Conservation (phyloP, 495 filamentous ascomycete species). For the Neurospora sublineolata region DNA sequence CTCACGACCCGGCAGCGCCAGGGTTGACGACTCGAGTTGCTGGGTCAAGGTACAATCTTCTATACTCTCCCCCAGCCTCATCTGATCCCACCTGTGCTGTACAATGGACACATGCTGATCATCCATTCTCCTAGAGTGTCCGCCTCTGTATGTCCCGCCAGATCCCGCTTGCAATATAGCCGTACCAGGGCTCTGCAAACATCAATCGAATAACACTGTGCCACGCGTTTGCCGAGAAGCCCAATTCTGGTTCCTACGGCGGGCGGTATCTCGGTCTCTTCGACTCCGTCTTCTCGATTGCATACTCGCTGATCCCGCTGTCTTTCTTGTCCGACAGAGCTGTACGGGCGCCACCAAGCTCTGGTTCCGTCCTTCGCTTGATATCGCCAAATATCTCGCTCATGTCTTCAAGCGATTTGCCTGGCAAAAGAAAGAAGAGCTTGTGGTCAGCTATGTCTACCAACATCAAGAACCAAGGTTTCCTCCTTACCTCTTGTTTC, state of each 20-base stretch:
- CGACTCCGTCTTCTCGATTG: background rate
- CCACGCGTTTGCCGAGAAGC: background rate
- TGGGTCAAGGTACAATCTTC: background rate
- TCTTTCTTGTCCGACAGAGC: background rate
- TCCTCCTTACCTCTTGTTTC: conserved; percentile 34
- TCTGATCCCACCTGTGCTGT: background rate
- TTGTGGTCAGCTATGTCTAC: background rate
- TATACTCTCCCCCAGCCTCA: background rate
- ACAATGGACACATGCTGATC: background rate
- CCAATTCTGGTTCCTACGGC: background rate
- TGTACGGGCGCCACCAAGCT: background rate
- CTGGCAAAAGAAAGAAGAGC: background rate
- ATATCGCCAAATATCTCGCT: conserved; percentile 33
- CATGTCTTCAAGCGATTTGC: conserved; percentile 42
- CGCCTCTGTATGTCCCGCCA: background rate
- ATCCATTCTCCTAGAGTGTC: background rate
- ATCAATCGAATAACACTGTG: background rate
- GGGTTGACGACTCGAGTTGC: background rate
- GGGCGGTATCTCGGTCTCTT: background rate
- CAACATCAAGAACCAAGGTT: background rate
- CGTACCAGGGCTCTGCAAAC: background rate
- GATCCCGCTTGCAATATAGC: background rate
- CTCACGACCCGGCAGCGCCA: background rate
- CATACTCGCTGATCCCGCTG: background rate
- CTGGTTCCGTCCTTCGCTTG: background rate